These are phyloP conservation scores for Lanmaoa pseudosensibilis DNA, from an alignment of 768 basidiomycete genomes.

Conservation along the genomic window DNA sequence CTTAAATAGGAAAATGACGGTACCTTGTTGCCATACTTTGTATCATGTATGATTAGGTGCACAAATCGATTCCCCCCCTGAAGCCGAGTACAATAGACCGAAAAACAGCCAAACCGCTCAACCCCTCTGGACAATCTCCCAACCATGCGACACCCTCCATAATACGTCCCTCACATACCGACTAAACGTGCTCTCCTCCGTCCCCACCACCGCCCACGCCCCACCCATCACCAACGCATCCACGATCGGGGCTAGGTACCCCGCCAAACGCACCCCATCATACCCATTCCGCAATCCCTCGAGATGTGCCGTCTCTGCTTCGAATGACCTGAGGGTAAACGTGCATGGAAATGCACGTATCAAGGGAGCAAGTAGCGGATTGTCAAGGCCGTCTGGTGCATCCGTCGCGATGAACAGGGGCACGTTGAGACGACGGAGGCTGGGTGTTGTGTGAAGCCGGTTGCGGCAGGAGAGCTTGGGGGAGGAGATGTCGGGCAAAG, in stretches of 20 bases:
- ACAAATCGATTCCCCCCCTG: neutral
- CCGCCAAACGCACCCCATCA: conserved; percentile 49
- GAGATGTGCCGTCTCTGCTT: conserved; percentile 30
- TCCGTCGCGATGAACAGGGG: conserved; percentile 72
- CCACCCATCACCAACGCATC: conserved; percentile 69
- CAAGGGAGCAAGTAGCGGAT: conserved; percentile 48
- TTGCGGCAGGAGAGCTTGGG: conserved; percentile 38
- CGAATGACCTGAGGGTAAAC: conserved; percentile 58
- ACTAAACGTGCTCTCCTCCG: conserved; percentile 76
- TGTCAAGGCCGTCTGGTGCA: conserved; percentile 36
- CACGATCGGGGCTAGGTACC: conserved; percentile 58
- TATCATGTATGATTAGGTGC: neutral
- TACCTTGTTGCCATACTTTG: neutral
- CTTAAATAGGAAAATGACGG: conserved; percentile 8
- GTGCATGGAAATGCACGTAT: conserved; percentile 60
- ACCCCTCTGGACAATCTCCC: conserved; percentile 51
- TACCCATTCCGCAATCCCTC: conserved; percentile 41
- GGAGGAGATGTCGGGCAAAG: conserved; percentile 18
- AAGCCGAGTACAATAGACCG: too few relatives aligned
- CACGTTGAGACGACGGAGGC: conserved; percentile 46
- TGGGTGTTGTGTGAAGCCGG: conserved; percentile 34
- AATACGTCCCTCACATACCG: conserved; percentile 65
- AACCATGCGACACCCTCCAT: conserved; percentile 59
- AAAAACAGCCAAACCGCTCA: conserved; percentile 12
- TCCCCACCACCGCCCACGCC: conserved; percentile 61